These are phyloP conservation scores for Penicillium daleae DNA, from an alignment of 495 filamentous ascomycete genomes.

Conservation along the genomic window DNA sequence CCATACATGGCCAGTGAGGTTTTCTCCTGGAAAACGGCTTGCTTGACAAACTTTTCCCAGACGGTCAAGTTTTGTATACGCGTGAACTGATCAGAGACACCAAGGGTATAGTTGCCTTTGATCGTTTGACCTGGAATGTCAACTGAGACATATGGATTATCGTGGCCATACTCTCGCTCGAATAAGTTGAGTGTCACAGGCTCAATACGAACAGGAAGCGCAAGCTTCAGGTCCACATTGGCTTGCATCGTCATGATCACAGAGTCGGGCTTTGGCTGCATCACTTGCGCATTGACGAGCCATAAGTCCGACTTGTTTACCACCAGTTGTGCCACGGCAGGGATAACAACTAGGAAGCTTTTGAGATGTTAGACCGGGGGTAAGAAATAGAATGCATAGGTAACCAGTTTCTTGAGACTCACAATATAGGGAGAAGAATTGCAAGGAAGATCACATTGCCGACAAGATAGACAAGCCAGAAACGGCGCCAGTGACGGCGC, in stretches of 20 bases:
- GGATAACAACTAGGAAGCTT: constrained; percentile 47
- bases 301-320: constrained; percentile 40
- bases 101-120: constrained; percentile 41
- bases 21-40: constrained; percentile 33
- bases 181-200: constrained; percentile 34
- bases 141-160: constrained; percentile 33
- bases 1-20: constrained; percentile 33
- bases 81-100: constrained; percentile 27
- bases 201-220: constrained; percentile 39
- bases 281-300: constrained; percentile 36
- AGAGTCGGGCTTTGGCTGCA: constrained; percentile 37
- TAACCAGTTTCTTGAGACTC: not conserved
- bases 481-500: constrained; percentile 40
- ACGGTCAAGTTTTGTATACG: constrained; percentile 30
- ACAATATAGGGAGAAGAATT: constrained; percentile 45
- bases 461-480: constrained; percentile 45
- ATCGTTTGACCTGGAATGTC: constrained; percentile 32
- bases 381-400: not conserved
- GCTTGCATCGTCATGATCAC: constrained; percentile 36
- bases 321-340: constrained; percentile 46
- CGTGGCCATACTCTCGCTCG: constrained; percentile 29
- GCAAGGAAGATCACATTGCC: constrained; percentile 42
- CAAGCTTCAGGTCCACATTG: constrained; percentile 39
- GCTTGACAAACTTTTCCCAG: constrained; percentile 37
- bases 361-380: not conserved